Evolutionary conservation across 345 rosid genomes (phyloP), one percentile per base, ranked within the genome.

Genomic region (Gossypium stocksii): DNA sequence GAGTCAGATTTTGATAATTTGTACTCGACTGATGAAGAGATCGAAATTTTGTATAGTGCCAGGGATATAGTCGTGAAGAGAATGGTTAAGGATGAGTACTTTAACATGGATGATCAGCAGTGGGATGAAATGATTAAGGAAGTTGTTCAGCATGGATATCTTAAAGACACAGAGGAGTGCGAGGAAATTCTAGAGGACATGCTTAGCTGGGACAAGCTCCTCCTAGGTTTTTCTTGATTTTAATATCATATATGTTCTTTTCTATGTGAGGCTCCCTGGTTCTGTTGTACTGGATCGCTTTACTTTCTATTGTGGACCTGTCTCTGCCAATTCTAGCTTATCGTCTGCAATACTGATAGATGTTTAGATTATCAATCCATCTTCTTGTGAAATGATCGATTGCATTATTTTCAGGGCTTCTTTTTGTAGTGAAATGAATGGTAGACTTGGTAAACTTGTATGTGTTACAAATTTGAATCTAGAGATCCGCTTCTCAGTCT

Each of bases 171-270:
- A 6, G 84, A 80, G 79, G 91, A 91, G 69, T 95, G 99, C 68
- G 99, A 93, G 62, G 84, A 80, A 61, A 84, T 90, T 83, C 84
- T 93, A 22, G 97, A 95, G 83, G 97, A 89, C 83, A 93, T 90
- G 94, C 93, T 91, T 75, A 79, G 84, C 66, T 93, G 98, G 99
- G 94, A 90, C 74, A 90, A 89, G 72, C 97, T 95, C 46, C 98
- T 93, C 81, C 96, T 97, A 59, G 93, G 97, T 92, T 84, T 63
- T 23, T 15, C 14, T 41, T 69, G 23, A 66, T 56, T 67, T 22
- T 22, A 12, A 48, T 53, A 2, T 58, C 46, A 43, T 52, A 67
- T 70, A 23, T 72, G 25, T 56, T 7, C 16, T 64, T 41, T 76
- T 76, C 27, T 7, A 46, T 46, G n/a, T 3, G 17, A 12, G 38